A percentile compares a stretch with the other conserved stretches of the same genome.
Evolutionary conservation across 345 rosid genomes (phyloP).

Genomic region (Eucalyptus victrix): DNA sequence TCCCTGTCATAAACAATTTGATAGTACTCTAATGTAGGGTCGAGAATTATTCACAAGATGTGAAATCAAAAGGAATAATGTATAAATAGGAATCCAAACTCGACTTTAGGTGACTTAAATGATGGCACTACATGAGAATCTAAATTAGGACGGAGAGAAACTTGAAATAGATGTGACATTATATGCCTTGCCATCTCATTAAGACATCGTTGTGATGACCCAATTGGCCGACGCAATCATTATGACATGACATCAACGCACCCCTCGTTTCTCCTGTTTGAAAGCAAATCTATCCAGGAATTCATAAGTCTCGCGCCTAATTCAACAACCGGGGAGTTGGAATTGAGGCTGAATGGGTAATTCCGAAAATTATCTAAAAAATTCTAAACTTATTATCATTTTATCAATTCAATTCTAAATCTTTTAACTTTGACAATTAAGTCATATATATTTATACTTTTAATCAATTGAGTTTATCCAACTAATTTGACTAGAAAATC

Average conservation of each 20-base stretch:
- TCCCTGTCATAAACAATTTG: accelerated
- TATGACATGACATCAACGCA: background rate
- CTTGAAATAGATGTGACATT: background rate
- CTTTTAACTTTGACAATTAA: accelerated
- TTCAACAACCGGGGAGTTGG: background rate
- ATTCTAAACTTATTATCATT: accelerated
- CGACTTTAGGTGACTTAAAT: background rate
- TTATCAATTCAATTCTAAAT: no score
- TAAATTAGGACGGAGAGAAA: background rate
- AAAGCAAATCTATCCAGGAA: background rate
- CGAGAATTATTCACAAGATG: background rate
- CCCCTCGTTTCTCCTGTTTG: background rate
- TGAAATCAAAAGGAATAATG: background rate
- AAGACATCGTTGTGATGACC: background rate
- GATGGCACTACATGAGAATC: background rate
- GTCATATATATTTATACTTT: no score
- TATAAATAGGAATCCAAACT: background rate
- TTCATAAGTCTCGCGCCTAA: background rate
- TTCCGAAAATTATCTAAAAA: no score
- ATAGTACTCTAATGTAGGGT: background rate
- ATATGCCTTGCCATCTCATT: background rate
- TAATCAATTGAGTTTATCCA: accelerated
- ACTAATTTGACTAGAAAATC: no score
- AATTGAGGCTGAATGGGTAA: background rate
- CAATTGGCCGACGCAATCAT: background rate